Conservation (phyloP, 106 monocot species). For the Dioscorea alata region DNA sequence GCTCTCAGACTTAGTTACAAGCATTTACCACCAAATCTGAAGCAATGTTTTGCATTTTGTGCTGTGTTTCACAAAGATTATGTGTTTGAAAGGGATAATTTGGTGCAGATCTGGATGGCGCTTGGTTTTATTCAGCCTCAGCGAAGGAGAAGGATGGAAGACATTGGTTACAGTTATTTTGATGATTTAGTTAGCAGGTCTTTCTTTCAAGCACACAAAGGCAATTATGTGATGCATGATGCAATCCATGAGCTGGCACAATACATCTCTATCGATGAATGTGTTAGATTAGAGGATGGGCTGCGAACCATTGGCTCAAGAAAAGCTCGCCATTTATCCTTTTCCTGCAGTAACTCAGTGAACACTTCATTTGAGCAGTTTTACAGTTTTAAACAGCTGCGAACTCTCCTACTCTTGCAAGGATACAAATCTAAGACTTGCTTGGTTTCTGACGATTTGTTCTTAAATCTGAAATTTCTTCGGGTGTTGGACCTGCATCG, state of each 20-base stretch:
- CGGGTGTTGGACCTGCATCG: slow-evolving; percentile 27
- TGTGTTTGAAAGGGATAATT: slow-evolving; percentile 1
- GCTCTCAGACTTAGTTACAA: slow-evolving; percentile 12
- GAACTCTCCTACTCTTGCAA: slow-evolving; percentile 14
- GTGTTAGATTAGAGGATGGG: neutral
- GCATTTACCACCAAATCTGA: slow-evolving; percentile 1
- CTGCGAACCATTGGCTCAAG: neutral
- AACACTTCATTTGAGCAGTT: slow-evolving; percentile 1
- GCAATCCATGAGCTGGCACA: slow-evolving; percentile 6
- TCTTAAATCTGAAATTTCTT: slow-evolving; percentile 15
- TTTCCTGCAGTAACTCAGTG: slow-evolving; percentile 5
- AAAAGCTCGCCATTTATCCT: slow-evolving; percentile 2
- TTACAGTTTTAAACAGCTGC: slow-evolving; percentile 9
- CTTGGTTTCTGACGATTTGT: slow-evolving; percentile 14
- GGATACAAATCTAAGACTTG: slow-evolving; percentile 7
- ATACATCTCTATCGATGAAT: slow-evolving; percentile 1
- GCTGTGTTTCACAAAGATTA: slow-evolving; percentile 6
- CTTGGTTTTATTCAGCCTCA: slow-evolving; percentile 12
- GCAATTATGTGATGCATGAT: slow-evolving; percentile 12
- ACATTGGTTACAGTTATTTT: slow-evolving; percentile 9
- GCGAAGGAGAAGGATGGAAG: slow-evolving; percentile 11
- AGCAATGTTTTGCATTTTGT: slow-evolving; percentile 14
- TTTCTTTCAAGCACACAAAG: slow-evolving; percentile 16
- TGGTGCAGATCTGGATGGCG: slow-evolving; percentile 10
- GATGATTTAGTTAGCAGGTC: slow-evolving; percentile 16